Conservation (phyloP, 2,329 filamentous ascomycete species). For the Cladosporium oxysporum region DNA sequence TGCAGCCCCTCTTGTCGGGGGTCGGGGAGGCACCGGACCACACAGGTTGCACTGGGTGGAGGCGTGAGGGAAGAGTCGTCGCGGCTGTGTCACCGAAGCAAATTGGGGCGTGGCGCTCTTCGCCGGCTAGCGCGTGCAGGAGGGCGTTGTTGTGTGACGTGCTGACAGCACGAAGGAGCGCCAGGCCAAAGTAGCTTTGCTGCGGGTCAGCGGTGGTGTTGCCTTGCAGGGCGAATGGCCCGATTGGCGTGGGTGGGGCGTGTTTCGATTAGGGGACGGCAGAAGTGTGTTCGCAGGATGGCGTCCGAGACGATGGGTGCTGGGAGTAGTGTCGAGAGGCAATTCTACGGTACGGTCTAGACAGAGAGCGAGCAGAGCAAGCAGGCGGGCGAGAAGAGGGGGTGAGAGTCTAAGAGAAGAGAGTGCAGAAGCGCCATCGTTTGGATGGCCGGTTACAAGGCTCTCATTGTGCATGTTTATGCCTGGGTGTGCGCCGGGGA, state of each 20-base stretch:
- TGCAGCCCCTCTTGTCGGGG: not conserved
- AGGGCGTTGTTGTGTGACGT: conserved; percentile 20
- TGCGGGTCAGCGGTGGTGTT: conserved; percentile 6
- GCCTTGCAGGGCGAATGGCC: conserved; percentile 7
- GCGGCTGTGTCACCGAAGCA: conserved; percentile 8
- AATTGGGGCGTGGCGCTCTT: conserved; percentile 1
- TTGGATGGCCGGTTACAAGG: not conserved
- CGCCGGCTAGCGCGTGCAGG: conserved; percentile 12
- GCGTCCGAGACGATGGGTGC: conserved; percentile 3
- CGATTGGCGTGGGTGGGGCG: conserved; percentile 6
- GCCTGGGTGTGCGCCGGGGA: conserved; percentile 1
- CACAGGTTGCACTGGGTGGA: conserved; percentile 4
- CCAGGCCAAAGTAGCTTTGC: conserved; percentile 13
- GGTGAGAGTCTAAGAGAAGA: not conserved
- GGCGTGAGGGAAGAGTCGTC: not conserved
- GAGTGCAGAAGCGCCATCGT: conserved; percentile 3
- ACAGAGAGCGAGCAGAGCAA: not conserved
- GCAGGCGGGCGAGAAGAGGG: not conserved
- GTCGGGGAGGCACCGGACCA: conserved; percentile 15
- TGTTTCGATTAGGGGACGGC: conserved; percentile 11
- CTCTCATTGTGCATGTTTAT: not conserved
- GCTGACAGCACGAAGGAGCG: conserved; percentile 14
- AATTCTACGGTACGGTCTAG: conserved; percentile 11
- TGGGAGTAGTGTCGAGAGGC: not conserved
- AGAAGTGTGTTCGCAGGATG: not conserved